Conservation (phyloP, 805 yeast species). For the Hanseniaspora vineae region DNA sequence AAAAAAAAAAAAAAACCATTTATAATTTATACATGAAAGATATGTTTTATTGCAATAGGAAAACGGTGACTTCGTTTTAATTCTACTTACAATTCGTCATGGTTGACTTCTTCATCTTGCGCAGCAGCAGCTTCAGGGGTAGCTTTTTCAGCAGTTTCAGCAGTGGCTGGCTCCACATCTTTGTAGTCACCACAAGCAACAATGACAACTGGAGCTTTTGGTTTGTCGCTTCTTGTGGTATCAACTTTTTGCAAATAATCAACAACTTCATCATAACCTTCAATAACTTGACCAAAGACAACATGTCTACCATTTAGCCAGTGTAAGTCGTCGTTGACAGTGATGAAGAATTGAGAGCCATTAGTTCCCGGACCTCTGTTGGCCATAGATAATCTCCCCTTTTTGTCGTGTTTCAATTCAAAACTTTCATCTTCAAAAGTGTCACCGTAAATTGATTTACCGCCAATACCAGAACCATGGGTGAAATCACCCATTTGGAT, state of each 20-base stretch:
- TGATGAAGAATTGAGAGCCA: constrained; percentile 92
- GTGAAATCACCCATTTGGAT: constrained; percentile 76
- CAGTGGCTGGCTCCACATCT: neutral
- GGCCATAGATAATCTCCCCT: constrained; percentile 66
- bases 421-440: constrained; percentile 62
- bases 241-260: constrained; percentile 58
- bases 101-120: neutral
- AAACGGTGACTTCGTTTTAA: too few species aligned
- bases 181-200: constrained; percentile 3
- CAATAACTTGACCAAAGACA: constrained; percentile 89
- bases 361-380: constrained; percentile 70
- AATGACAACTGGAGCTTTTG: constrained; percentile 21
- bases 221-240: constrained; percentile 61
- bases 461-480: constrained; percentile 57
- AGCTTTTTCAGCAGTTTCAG: neutral
- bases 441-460: constrained; percentile 59
- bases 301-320: constrained; percentile 96
- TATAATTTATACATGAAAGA: neutral
- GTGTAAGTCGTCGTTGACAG: constrained; percentile 67
- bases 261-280: constrained; percentile 69
- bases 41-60: too few species aligned
- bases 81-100: constrained; percentile 3
- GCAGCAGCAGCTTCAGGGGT: neutral
- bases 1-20: too few species aligned
- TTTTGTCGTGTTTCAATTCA: constrained; percentile 50